Evolutionary conservation across 2,329 filamentous ascomycete genomes (phyloP).

Genomic region (Ustilaginoidea virens): DNA sequence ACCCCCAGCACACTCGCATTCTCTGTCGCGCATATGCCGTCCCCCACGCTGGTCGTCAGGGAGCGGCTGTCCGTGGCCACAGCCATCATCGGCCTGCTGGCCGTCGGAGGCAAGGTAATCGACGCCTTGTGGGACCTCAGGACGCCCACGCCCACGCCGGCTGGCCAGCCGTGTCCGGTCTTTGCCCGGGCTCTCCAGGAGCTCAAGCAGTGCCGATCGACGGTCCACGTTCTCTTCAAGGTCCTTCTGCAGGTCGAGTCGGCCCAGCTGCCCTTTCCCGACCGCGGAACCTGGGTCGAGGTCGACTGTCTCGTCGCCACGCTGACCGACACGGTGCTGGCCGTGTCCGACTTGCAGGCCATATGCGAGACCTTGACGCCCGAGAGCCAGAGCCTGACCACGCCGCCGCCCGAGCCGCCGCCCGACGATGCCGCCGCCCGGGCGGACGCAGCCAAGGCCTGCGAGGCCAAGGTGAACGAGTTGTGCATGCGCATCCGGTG

Average conservation of each 20-base stretch:
- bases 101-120: conserved; percentile 18
- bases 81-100: conserved; percentile 21
- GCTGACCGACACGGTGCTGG: conserved; percentile 20
- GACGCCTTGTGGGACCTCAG: conserved; percentile 20
- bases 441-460: too few relatives aligned
- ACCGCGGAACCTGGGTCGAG: conserved; percentile 19
- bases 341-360: conserved; percentile 17
- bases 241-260: conserved; percentile 18
- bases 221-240: conserved; percentile 20
- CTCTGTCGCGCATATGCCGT: conserved; percentile 1
- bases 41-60: conserved; percentile 4
- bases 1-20: background rate
- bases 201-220: conserved; percentile 21
- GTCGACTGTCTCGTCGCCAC: conserved; percentile 19
- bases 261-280: conserved; percentile 17
- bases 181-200: conserved; percentile 18
- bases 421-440: background rate
- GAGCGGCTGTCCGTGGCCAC: conserved; percentile 19
- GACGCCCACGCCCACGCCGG: too few relatives aligned
- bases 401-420: conserved; percentile 5
- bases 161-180: conserved; percentile 11
- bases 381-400: conserved; percentile 1
- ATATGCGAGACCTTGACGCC: conserved; percentile 10
- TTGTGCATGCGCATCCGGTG: conserved; percentile 19
- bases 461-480: conserved; percentile 13